These are phyloP conservation scores for Domatiomyces catenatus DNA, from an alignment of 2,329 filamentous ascomycete genomes.

Conservation along the genomic window DNA sequence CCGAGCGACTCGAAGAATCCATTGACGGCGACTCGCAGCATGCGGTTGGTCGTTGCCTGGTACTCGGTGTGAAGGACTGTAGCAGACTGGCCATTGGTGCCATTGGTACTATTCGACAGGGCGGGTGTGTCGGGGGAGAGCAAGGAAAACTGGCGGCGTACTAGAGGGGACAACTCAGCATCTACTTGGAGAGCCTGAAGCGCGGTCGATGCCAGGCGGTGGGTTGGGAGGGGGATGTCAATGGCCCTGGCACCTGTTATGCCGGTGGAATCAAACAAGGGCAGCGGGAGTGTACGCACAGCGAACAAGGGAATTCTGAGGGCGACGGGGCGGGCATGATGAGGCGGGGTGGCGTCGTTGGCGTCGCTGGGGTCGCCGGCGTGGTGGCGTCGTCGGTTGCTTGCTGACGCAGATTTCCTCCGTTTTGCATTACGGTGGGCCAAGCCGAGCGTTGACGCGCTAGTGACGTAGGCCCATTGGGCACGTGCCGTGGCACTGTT, in stretches of 20 bases:
- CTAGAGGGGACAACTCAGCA: slow-evolving; percentile 71
- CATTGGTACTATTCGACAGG: slow-evolving; percentile 10
- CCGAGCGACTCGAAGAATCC: slow-evolving; percentile 85
- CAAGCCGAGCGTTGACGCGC: neutral
- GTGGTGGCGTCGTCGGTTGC: neutral
- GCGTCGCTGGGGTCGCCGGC: no score
- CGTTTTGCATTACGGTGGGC: neutral
- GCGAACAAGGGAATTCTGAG: slow-evolving; percentile 44
- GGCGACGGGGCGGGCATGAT: slow-evolving; percentile 4
- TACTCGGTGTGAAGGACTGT: slow-evolving; percentile 60
- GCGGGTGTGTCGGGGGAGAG: slow-evolving; percentile 20
- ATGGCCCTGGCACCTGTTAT: slow-evolving; percentile 41
- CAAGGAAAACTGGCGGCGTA: slow-evolving; percentile 55
- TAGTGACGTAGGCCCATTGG: neutral
- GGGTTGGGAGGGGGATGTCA: slow-evolving; percentile 64
- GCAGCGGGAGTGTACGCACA: slow-evolving; percentile 34
- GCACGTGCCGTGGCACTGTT: neutral
- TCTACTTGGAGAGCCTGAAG: slow-evolving; percentile 68
- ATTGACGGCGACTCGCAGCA: slow-evolving; percentile 91
- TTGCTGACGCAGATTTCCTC: neutral
- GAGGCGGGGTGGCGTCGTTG: slow-evolving; percentile 18
- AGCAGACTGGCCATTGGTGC: slow-evolving; percentile 11
- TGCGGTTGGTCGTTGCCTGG: slow-evolving; percentile 79
- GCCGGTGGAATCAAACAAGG: slow-evolving; percentile 6
- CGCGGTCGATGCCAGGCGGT: slow-evolving; percentile 62